These are phyloP conservation scores for Stentor roeselii DNA, from an alignment of 73 alveolate species.

Conservation along the genomic window DNA sequence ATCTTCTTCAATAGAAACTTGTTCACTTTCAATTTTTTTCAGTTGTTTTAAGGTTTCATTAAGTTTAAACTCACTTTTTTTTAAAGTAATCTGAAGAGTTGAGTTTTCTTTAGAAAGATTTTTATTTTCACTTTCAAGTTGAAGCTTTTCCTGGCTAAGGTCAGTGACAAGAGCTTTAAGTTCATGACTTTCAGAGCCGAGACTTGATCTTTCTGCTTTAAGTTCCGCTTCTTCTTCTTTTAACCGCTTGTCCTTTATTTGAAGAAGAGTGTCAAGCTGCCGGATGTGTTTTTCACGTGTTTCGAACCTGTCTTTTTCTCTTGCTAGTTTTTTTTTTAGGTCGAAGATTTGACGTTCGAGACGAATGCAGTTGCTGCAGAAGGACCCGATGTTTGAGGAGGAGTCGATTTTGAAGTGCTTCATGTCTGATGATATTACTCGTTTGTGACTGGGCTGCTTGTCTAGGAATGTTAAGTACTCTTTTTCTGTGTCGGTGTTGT, in stretches of 20 bases:
- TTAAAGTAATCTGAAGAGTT: neutral
- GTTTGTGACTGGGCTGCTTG: neutral
- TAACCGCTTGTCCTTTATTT: neutral
- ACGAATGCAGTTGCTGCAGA: neutral
- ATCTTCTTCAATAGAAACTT: neutral
- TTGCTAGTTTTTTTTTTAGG: neutral
- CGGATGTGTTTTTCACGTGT: neutral
- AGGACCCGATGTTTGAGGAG: neutral
- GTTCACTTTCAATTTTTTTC: neutral
- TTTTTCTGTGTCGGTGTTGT: neutral
- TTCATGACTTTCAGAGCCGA: neutral
- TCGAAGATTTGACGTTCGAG: neutral
- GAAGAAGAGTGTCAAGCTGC: neutral
- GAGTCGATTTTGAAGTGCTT: neutral
- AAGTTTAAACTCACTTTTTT: neutral
- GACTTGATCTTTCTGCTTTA: neutral
- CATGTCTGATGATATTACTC: neutral
- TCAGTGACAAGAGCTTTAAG: neutral
- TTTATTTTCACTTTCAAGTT: neutral
- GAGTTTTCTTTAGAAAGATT: neutral
- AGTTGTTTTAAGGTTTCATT: neutral
- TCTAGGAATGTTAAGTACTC: neutral
- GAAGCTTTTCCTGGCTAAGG: neutral
- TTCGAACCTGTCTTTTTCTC: neutral
- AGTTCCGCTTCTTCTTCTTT: neutral